These are phyloP conservation scores for Mentha longifolia DNA, from an alignment of 257 asterid genomes.

Conservation along the genomic window DNA sequence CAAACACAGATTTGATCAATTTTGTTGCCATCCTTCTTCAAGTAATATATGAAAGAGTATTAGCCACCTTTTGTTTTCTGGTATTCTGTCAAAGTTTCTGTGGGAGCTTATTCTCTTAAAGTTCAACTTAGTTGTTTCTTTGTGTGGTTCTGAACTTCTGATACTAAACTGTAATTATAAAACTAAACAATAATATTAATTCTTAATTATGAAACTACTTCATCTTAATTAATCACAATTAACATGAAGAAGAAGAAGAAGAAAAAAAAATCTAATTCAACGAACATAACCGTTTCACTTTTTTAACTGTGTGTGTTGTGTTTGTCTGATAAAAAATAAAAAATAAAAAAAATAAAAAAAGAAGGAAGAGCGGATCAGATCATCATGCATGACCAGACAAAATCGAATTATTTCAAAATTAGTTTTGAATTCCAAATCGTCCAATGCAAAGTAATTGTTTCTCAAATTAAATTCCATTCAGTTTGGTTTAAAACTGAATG, in stretches of 20 bases:
- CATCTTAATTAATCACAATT: not conserved
- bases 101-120: not conserved
- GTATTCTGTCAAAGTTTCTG: not conserved
- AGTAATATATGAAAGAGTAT: conserved; percentile 2
- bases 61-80: not conserved
- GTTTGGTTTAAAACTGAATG: too few relatives aligned
- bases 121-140: not conserved
- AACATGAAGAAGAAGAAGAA: not conserved
- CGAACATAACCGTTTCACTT: too few relatives aligned
- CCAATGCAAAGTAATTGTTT: too few relatives aligned
- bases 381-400: too few relatives aligned
- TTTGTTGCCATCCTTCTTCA: conserved; percentile 18
- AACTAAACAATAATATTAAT: not conserved
- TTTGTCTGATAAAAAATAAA: too few relatives aligned
- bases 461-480: too few relatives aligned
- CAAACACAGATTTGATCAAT: conserved; percentile 19
- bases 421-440: too few relatives aligned
- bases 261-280: too few relatives aligned
- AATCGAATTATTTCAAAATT: too few relatives aligned
- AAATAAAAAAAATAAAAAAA: too few relatives aligned
- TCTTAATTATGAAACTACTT: not conserved
- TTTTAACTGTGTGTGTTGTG: too few relatives aligned
- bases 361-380: too few relatives aligned
- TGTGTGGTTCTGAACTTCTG: not conserved
- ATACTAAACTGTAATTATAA: not conserved